phyloP scores from a whole-genome alignment of 2,329 filamentous ascomycete species.

The Aspergillus pseudoterreus region DNA sequence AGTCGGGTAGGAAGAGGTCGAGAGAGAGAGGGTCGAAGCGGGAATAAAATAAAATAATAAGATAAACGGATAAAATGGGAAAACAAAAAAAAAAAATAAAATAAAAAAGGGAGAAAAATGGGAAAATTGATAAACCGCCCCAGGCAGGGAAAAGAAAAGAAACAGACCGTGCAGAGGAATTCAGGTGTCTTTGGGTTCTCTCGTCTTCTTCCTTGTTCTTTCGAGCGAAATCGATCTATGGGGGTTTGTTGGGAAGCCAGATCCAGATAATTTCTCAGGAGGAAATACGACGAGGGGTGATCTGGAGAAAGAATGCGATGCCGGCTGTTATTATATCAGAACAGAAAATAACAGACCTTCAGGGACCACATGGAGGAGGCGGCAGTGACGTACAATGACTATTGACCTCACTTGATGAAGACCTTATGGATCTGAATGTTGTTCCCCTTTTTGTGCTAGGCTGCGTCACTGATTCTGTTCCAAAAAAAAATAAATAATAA shows the following conservation, averaged over 20 bases:
- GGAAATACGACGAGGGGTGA: constrained; percentile 7
- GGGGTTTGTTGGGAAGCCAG: background rate
- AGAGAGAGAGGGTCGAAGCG: constrained; percentile 1
- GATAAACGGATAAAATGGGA: background rate
- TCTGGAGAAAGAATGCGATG: constrained; percentile 16
- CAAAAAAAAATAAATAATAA: background rate
- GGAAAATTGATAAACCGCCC: no score
- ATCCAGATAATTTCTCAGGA: background rate
- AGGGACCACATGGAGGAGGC: constrained; percentile 15
- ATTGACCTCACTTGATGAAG: background rate
- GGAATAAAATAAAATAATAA: background rate
- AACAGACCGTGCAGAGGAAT: no score
- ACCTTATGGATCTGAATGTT: background rate
- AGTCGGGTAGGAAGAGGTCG: constrained; percentile 8
- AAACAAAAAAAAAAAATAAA: background rate
- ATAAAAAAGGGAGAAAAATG: background rate
- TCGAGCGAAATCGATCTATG: background rate
- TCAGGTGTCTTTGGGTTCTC: no score
- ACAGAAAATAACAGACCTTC: constrained; percentile 4
- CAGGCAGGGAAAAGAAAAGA: no score
- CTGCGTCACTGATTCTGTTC: constrained; percentile 1
- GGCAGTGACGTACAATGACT: constrained; percentile 16
- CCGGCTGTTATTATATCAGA: constrained; percentile 10
- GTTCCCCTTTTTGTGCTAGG: constrained; percentile 7
- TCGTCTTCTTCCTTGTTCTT: no score